Evolutionary conservation across 257 asterid species (phyloP), one percentile per base, ranked within the genome.

Genomic region (Pogostemon cablin): DNA sequence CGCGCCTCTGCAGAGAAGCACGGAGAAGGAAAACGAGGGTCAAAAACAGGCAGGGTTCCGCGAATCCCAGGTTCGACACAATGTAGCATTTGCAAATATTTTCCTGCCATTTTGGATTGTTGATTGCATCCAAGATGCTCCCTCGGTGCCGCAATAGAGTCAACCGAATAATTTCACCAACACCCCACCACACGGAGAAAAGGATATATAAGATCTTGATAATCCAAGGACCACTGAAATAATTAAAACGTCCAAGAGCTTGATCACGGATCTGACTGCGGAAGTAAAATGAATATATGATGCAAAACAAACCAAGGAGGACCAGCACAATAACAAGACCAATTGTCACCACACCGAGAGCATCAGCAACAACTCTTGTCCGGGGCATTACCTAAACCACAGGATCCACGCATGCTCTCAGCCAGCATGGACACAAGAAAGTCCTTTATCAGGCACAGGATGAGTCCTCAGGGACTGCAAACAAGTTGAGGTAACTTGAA

Each of bases 331-430:
- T 82, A 75, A 90, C 95, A 37, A 91, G 87, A 61, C 83, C 69
- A 72, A 91, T 80, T 52, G 98, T 91, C 81, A 83, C 80, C 88
- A 85, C 96, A 83, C 90, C 86, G 77, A 91, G 98, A 84, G 96
- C 95, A 87, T 91, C 98, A 83, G 83, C 86, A 77, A 85, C 77
- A 79, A 81, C 68, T 63, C 91, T 91, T 79, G 86, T 83, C 85
- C 78, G 83, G 91, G 91, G 96, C 98, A 91, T 91, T 78, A 86
- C 93, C 96, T 93, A 84, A 87, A 73, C 76, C 81, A 82, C 87
- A 71, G 75, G 74, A 86, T 82, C 85, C 90, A 84, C 85, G 92
- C 98, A 89, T 89, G 93, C 98, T 91, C 95, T 85, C 84, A 79
- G 76, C 88, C 84, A 82, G 88, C 91, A 84, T 89, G 86, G 85